Conservation (phyloP, 177 flowering plant genomes). For the Vitis hybrid region DNA sequence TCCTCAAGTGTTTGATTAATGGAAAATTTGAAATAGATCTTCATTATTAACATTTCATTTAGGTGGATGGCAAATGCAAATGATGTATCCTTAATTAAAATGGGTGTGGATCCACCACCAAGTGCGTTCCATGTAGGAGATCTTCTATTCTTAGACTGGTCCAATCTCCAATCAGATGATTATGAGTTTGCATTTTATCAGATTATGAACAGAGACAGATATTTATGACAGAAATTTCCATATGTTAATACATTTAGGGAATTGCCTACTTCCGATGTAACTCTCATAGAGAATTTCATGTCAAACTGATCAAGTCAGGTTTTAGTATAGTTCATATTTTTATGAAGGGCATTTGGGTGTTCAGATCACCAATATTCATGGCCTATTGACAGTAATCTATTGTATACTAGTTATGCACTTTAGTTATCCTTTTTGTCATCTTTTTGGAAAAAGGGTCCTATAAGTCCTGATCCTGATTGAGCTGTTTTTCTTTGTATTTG, state of each 20-base stretch:
- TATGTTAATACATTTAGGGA: too few relatives aligned
- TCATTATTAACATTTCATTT: too few relatives aligned
- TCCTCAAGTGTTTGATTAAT: too few relatives aligned
- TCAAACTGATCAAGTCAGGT: background rate
- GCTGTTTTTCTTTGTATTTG: constrained; percentile 1
- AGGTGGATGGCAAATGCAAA: too few relatives aligned
- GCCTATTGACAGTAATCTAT: background rate
- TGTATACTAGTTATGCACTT: background rate
- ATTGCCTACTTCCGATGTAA: too few relatives aligned
- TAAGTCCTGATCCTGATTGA: background rate
- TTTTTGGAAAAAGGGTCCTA: background rate
- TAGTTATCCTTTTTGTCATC: background rate
- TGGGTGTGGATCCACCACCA: too few relatives aligned
- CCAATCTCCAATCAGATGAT: background rate
- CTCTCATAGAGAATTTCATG: background rate
- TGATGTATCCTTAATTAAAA: too few relatives aligned
- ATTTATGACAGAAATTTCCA: too few relatives aligned
- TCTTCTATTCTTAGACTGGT: too few relatives aligned
- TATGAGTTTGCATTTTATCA: background rate
- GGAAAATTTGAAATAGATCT: too few relatives aligned
- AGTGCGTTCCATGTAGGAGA: too few relatives aligned
- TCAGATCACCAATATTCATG: background rate
- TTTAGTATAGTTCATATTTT: background rate
- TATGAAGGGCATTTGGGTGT: background rate
- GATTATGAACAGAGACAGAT: background rate